Base-by-base conservation (phyloP, 2,329 filamentous ascomycete genomes). In the Juglanconis sp. region DNA sequence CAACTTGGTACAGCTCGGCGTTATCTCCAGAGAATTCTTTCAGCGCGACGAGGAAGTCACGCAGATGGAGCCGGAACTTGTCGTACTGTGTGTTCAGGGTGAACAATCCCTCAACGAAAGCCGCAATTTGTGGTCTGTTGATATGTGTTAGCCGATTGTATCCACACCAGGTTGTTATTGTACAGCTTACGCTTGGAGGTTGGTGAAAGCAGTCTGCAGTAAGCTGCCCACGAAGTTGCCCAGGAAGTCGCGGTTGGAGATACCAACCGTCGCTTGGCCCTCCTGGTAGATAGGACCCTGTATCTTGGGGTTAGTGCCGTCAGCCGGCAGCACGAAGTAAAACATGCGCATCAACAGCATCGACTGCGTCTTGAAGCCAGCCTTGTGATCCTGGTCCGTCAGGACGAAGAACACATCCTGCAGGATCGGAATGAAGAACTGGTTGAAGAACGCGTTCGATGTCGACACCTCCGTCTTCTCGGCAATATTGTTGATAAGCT, bases 391-490 rank as follows among this genome's bases (percentile, higher is more conserved):
- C 63, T 90, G 94, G 71, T 99, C 95, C 0, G 95, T 98, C 55
- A 99, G 84, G 47, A 99, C 95, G 70, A 97, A 99, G 82, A 99
- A 96, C 13, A 99, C 92, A 69, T 99, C 95, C 76, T 99, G 95
- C 54, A 99, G 81, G 66, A 99, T 98, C 1, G 91, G 87, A 57
- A 96, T 88, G 76, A 95, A 99, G 79, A 98, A 99, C 72, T 93
- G 92, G 75, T 96, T 92, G 87, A 99, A 99, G 82, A 99, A 99
- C 47, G 91, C 88, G 68, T 92, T 96, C 65, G 93, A 91, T 0
- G 92, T 98, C 70, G 88, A 82, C 24, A 85, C 78, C 72, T 98
- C 93, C 1, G 92, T 89, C 71, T 94, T 90, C 69, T 97, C 94
- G 8, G 94, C 92, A 80, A 99, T 96, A 77, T 99, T 99, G 76